These are phyloP conservation scores for Betula pendula DNA, from an alignment of 306 rosid genomes.

Conservation along the genomic window DNA sequence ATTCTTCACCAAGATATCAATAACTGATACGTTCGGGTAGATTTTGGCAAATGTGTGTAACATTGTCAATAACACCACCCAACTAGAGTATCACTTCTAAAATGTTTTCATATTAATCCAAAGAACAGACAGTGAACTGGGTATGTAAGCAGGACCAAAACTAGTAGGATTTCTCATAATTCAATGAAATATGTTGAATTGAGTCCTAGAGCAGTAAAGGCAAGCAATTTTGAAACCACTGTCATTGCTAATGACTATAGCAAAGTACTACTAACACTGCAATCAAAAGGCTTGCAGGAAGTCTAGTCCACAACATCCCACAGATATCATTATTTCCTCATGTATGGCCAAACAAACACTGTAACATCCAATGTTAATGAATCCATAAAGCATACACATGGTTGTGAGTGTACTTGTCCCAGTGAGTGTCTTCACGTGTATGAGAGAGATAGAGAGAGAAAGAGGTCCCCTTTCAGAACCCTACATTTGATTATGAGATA, in stretches of 20 bases:
- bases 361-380: not conserved
- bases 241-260: not conserved
- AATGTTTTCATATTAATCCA: not conserved
- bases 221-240: not conserved
- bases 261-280: not conserved
- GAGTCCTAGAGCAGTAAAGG: not conserved
- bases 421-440: not conserved
- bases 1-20: not conserved
- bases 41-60: not conserved
- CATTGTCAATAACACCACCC: constrained; percentile 1
- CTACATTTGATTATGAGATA: not conserved
- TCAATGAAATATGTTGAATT: not conserved
- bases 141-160: not conserved
- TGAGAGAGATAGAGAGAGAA: not conserved
- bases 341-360: not conserved
- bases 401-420: not conserved
- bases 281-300: not conserved
- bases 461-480: not conserved
- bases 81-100: constrained; percentile 1
- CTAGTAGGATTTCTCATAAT: not conserved
- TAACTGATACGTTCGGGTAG: not conserved
- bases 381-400: not conserved
- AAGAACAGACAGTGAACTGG: not conserved
- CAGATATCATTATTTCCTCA: not conserved
- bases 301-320: not conserved